These are phyloP conservation scores for Mortierella alpina DNA, from an alignment of 192 early-diverging fungal genomes.

Conservation along the genomic window DNA sequence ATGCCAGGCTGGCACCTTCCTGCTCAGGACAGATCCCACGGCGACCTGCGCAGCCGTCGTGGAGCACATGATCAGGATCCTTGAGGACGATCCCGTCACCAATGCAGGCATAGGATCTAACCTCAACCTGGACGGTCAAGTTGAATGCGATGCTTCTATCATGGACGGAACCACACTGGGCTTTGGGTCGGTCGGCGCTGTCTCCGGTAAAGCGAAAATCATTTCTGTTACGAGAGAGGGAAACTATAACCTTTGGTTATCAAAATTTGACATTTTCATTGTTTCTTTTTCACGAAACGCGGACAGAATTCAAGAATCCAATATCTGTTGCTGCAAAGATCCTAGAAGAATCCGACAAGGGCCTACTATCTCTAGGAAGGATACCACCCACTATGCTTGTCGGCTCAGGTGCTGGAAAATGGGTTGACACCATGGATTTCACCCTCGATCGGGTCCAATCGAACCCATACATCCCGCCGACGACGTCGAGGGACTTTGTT, in stretches of 20 bases:
- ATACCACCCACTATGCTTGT: slow-evolving; percentile 59
- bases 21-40: slow-evolving; percentile 24
- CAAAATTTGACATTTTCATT: background rate
- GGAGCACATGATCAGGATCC: slow-evolving; percentile 39
- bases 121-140: slow-evolving; percentile 73
- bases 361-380: slow-evolving; percentile 58
- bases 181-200: slow-evolving; percentile 85
- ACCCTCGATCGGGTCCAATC: slow-evolving; percentile 3
- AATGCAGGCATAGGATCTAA: slow-evolving; percentile 80
- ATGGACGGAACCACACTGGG: slow-evolving; percentile 71
- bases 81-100: slow-evolving; percentile 59
- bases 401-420: slow-evolving; percentile 12
- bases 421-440: slow-evolving; percentile 45
- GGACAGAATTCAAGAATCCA: slow-evolving; percentile 71
- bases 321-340: slow-evolving; percentile 67
- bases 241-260: background rate
- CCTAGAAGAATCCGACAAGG: slow-evolving; percentile 57
- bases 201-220: slow-evolving; percentile 55
- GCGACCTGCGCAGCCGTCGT: slow-evolving; percentile 43
- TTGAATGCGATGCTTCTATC: slow-evolving; percentile 91
- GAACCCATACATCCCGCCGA: background rate
- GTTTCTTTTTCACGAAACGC: background rate
- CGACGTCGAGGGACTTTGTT: background rate
- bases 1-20: slow-evolving; percentile 38
- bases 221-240: background rate